phyloP scores from a whole-genome alignment of 192 early-diverging fungal species.

The Neocallimastix lanati region DNA sequence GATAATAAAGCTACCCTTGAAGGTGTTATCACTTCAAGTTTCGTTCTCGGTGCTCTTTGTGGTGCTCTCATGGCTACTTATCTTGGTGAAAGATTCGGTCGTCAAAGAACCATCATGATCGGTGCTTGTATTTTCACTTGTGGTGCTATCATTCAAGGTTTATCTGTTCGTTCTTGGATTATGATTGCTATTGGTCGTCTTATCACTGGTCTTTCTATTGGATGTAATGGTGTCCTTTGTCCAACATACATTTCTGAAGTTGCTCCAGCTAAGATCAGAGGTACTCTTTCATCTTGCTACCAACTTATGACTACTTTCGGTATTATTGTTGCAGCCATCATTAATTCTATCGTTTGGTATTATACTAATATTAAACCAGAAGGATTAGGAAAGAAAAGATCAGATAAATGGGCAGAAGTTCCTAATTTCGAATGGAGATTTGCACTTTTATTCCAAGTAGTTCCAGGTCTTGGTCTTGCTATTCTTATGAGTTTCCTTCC shows the following conservation, averaged over 20 bases:
- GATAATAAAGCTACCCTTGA: background rate
- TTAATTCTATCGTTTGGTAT: conserved; percentile 7
- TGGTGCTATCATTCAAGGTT: background rate
- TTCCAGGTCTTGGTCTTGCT: conserved; percentile 55
- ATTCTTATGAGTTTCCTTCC: conserved; percentile 49
- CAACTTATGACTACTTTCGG: conserved; percentile 23
- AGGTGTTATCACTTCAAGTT: background rate
- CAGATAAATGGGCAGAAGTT: background rate
- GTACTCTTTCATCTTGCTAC: conserved; percentile 15
- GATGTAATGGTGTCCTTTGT: conserved; percentile 15
- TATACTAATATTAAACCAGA: background rate
- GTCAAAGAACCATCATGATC: background rate
- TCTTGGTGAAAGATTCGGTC: background rate
- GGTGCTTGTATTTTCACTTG: conserved; percentile 1
- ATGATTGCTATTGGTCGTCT: conserved; percentile 1
- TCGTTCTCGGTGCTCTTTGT: background rate
- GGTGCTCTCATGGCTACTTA: background rate
- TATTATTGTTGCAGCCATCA: conserved; percentile 9
- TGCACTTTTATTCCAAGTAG: conserved; percentile 62
- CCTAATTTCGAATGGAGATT: conserved; percentile 43
- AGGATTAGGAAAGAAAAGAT: background rate
- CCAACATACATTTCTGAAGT: conserved; percentile 24
- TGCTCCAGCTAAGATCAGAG: conserved; percentile 20
- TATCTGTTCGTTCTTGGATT: too few species aligned
- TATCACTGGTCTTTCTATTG: conserved; percentile 21